phyloP scores from a whole-genome alignment of 1,284 basidiomycete species.

The Ceratobasidium sp. region DNA sequence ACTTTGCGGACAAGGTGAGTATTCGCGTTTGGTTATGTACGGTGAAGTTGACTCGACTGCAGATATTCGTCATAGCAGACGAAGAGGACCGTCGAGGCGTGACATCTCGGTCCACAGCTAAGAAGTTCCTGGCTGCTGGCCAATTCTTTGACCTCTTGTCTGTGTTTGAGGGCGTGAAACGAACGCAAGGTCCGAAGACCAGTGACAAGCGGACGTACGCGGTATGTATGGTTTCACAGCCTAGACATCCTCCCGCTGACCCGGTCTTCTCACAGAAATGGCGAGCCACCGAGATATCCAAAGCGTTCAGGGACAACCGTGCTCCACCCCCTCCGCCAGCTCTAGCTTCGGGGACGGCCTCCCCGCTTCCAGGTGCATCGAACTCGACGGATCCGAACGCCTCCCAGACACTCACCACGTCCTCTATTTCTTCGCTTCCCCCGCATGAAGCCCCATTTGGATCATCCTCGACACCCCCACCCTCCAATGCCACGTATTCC shows the following conservation, averaged over 20 bases:
- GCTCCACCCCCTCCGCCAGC: slow-evolving; percentile 68
- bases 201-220: slow-evolving; percentile 54
- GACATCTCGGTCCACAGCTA: slow-evolving; percentile 74
- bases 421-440: slow-evolving; percentile 25
- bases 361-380: slow-evolving; percentile 16
- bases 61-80: slow-evolving; percentile 49
- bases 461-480: slow-evolving; percentile 10
- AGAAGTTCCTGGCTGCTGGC: slow-evolving; percentile 88
- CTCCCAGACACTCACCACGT: slow-evolving; percentile 32
- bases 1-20: slow-evolving; percentile 39
- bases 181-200: slow-evolving; percentile 55
- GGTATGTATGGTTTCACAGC: slow-evolving; percentile 43
- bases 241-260: neutral
- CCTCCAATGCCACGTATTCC: neutral
- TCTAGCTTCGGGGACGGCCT: neutral
- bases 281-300: slow-evolving; percentile 92
- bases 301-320: slow-evolving; percentile 88
- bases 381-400: slow-evolving; percentile 28
- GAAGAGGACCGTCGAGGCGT: slow-evolving; percentile 49
- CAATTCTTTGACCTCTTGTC: slow-evolving; percentile 88
- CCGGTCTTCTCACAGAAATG: slow-evolving; percentile 67
- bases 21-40: neutral
- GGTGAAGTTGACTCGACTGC: slow-evolving; percentile 1
- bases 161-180: slow-evolving; percentile 72
- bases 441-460: neutral